A percentile compares a stretch with the other conserved stretches of the same genome.
These are phyloP conservation scores for Cyberlindnera veronae DNA, from an alignment of 805 yeast genomes.

Conservation along the genomic window DNA sequence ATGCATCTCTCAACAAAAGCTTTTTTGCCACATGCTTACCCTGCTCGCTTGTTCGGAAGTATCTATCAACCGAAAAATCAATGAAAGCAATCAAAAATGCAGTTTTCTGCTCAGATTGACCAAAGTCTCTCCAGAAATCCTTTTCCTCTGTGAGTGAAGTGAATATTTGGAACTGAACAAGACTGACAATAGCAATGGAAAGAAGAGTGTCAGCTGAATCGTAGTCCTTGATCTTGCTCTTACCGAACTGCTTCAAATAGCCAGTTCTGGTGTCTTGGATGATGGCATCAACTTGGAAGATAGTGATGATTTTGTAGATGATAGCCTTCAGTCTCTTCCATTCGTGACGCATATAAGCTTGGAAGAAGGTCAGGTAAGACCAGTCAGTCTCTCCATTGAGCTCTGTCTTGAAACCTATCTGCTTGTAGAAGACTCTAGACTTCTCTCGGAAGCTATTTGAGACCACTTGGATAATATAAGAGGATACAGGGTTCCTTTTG, in stretches of 20 bases:
- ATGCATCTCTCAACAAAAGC: no score
- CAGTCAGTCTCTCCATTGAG: background rate
- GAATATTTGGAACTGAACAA: conserved; percentile 5
- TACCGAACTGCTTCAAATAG: background rate
- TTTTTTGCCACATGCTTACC: no score
- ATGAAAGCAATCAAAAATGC: background rate
- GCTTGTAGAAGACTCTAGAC: background rate
- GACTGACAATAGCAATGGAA: conserved; percentile 1
- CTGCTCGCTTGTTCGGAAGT: no score
- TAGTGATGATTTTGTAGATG: background rate
- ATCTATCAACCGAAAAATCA: no score
- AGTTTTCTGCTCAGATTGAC: background rate
- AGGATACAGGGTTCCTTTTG: background rate
- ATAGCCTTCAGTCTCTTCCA: conserved; percentile 2
- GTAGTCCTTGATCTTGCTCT: background rate
- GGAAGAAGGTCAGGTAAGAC: conserved; percentile 4
- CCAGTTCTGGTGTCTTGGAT: background rate
- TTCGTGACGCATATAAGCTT: background rate
- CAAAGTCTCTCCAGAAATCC: conserved; percentile 1
- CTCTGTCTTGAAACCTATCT: background rate
- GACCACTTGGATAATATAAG: background rate
- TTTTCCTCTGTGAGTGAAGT: background rate
- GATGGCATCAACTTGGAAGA: background rate
- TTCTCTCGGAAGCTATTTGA: background rate
- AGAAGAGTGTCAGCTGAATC: background rate